These are phyloP conservation scores for Huiozyma sinensis DNA, from an alignment of 805 yeast genomes.

Conservation along the genomic window DNA sequence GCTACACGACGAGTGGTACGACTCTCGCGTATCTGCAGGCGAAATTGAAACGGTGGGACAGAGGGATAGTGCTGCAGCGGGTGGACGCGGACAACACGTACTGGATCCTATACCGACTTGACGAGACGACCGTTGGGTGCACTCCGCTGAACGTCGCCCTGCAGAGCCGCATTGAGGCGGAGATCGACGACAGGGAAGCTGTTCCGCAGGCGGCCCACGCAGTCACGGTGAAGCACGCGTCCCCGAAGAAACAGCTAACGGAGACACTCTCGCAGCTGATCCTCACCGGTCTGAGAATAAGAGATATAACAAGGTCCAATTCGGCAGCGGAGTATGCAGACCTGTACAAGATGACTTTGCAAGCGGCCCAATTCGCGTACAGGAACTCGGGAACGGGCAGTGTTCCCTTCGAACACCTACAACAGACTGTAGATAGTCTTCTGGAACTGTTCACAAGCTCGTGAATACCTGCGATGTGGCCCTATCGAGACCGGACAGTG, in stretches of 20 bases:
- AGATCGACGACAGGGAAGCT: slow-evolving; percentile 16
- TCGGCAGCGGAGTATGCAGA: slow-evolving; percentile 23
- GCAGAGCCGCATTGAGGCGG: slow-evolving; percentile 6
- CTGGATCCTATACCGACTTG: background rate
- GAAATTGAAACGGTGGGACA: slow-evolving; percentile 13
- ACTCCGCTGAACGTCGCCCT: background rate
- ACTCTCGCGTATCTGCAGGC: slow-evolving; percentile 20
- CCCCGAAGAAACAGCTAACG: slow-evolving; percentile 14
- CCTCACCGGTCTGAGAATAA: slow-evolving; percentile 28
- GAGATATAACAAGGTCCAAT: slow-evolving; percentile 21
- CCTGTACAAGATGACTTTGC: slow-evolving; percentile 29
- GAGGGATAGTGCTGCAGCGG: slow-evolving; percentile 12
- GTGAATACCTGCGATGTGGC: slow-evolving; percentile 2
- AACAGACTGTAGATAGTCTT: slow-evolving; percentile 29
- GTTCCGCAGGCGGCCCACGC: background rate
- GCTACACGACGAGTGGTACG: slow-evolving; percentile 20
- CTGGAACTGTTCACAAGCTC: slow-evolving; percentile 26
- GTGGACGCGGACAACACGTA: background rate
- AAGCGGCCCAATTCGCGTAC: slow-evolving; percentile 31
- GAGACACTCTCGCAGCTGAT: slow-evolving; percentile 28
- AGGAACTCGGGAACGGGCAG: slow-evolving; percentile 12
- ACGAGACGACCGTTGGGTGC: background rate
- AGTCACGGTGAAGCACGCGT: background rate
- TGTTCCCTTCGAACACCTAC: slow-evolving; percentile 25
- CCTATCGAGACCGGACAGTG: background rate